Conservation (phyloP, 192 early-diverging fungal species). For the Phycomyces blakesleeanus region DNA sequence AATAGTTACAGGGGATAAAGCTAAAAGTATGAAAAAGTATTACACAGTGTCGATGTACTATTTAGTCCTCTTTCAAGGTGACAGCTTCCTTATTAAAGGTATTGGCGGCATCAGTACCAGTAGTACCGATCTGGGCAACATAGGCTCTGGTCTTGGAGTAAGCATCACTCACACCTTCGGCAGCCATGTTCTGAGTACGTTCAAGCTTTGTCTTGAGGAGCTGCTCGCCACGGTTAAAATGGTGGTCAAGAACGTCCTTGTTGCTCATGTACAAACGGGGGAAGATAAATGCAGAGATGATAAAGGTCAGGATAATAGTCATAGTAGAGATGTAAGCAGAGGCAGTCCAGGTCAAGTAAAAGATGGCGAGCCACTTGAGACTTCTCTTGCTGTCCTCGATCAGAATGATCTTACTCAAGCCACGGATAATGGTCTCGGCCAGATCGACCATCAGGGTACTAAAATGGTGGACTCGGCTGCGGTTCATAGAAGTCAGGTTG, state of each 20-base stretch:
- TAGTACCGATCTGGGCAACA: constrained; percentile 21
- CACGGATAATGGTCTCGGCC: constrained; percentile 6
- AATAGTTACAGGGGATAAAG: not conserved
- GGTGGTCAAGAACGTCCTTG: constrained; percentile 20
- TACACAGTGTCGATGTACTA: not conserved
- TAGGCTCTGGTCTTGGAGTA: constrained; percentile 20
- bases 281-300: constrained; percentile 14
- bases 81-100: constrained; percentile 14
- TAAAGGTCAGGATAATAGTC: not conserved
- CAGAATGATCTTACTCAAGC: constrained; percentile 3
- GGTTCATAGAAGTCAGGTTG: not conserved
- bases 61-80: constrained; percentile 17
- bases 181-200: constrained; percentile 9
- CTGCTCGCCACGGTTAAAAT: constrained; percentile 10
- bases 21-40: not conserved
- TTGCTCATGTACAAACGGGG: constrained; percentile 23
- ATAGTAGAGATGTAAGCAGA: constrained; percentile 9
- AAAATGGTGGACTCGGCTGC: not conserved
- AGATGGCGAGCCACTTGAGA: constrained; percentile 18
- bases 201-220: constrained; percentile 7
- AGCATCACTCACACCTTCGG: constrained; percentile 10
- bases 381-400: constrained; percentile 4
- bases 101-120: constrained; percentile 27
- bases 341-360: constrained; percentile 11
- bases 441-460: not conserved